phyloP scores from a whole-genome alignment of 2,329 filamentous ascomycete genomes.

The Sphaceloma murrayae region DNA sequence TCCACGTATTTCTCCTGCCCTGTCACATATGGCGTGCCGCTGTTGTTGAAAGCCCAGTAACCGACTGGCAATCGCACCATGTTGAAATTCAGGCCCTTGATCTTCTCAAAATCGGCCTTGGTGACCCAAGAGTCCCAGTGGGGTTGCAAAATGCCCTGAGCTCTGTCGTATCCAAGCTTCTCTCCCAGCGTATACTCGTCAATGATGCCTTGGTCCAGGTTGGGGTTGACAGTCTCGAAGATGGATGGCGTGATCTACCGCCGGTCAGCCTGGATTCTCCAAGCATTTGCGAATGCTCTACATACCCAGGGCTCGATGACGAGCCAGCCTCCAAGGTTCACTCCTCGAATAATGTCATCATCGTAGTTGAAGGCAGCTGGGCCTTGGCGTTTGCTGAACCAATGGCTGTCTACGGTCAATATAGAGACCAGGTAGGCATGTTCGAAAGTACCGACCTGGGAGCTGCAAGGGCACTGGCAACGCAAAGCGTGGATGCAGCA shows the following conservation, averaged over 20 bases:
- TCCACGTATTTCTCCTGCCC: constrained; percentile 47
- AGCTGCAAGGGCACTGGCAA: constrained; percentile 3
- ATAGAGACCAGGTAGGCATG: neutral
- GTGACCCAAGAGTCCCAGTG: constrained; percentile 46
- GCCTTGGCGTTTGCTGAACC: constrained; percentile 21
- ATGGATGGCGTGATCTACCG: constrained; percentile 51
- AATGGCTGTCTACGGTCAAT: constrained; percentile 12
- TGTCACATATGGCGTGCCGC: constrained; percentile 41
- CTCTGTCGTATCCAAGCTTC: constrained; percentile 39
- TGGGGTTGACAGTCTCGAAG: constrained; percentile 32
- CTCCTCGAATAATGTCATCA: constrained; percentile 40
- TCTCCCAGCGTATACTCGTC: constrained; percentile 46
- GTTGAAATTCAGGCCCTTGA: constrained; percentile 49
- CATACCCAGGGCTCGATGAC: constrained; percentile 37
- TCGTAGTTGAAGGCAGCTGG: constrained; percentile 39
- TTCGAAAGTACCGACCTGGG: neutral
- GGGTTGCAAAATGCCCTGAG: constrained; percentile 36
- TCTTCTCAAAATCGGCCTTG: constrained; percentile 47
- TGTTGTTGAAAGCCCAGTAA: constrained; percentile 50
- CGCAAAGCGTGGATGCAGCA: neutral
- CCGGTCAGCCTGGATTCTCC: constrained; percentile 16
- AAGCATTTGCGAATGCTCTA: neutral
- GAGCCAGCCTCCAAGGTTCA: constrained; percentile 45
- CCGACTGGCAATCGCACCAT: constrained; percentile 50
- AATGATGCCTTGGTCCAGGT: constrained; percentile 30